Evolutionary conservation across 78 protist species (phyloP).

Genomic region (Planoprotostelium fungivorum): DNA sequence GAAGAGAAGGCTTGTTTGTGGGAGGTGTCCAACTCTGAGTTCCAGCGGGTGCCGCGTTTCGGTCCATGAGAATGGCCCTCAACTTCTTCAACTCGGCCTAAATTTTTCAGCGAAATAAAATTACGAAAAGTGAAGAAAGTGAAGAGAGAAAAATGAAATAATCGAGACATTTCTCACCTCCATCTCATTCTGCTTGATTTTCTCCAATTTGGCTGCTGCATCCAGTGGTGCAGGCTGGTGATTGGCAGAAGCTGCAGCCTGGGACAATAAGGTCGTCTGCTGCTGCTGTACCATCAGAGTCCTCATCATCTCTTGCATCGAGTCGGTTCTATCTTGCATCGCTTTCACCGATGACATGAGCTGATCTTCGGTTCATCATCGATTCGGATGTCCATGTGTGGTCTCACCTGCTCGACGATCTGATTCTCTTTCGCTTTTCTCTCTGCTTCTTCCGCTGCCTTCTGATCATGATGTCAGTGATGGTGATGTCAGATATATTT

Average conservation of each 20-base stretch:
- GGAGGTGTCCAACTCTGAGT: background rate
- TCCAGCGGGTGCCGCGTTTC: background rate
- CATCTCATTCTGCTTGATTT: background rate
- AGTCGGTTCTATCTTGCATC: background rate
- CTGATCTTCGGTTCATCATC: background rate
- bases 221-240: background rate
- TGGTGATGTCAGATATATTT: no score
- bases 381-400: background rate
- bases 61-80: background rate
- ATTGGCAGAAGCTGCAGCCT: background rate
- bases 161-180: no score
- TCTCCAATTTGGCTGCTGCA: background rate
- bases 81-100: background rate
- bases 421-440: background rate
- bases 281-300: background rate
- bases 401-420: background rate
- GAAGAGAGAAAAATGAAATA: background rate
- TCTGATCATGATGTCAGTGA: background rate
- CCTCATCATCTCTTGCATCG: background rate
- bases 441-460: background rate
- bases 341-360: background rate
- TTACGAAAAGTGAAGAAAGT: no score
- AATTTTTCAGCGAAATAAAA: background rate
- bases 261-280: background rate
- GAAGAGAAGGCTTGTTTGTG: background rate